Evolutionary conservation across 306 rosid species (phyloP).

Genomic region (Ormosia semicastrata): DNA sequence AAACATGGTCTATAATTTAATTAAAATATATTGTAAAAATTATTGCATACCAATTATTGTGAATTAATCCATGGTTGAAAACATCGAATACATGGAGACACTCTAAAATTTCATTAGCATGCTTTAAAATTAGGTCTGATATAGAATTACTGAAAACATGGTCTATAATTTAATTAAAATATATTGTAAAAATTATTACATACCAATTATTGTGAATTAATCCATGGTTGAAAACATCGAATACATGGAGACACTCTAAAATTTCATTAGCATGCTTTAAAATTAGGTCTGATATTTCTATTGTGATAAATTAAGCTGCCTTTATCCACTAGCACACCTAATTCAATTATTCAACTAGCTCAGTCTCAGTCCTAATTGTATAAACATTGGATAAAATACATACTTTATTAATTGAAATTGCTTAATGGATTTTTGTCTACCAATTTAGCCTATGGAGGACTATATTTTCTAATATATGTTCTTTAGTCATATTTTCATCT

Average conservation of each 20-base stretch:
- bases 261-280: background rate
- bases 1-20: background rate
- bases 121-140: background rate
- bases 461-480: too few relatives aligned
- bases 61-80: background rate
- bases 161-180: background rate
- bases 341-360: too few relatives aligned
- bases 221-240: background rate
- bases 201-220: background rate
- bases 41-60: background rate
- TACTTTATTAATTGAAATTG: too few relatives aligned
- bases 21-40: background rate
- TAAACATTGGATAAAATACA: too few relatives aligned
- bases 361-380: too few relatives aligned
- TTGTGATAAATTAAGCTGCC: background rate
- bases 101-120: background rate
- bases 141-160: background rate
- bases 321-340: background rate
- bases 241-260: background rate
- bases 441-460: too few relatives aligned
- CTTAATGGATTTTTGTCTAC: too few relatives aligned
- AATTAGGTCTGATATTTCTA: background rate
- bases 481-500: too few relatives aligned
- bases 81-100: background rate
- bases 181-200: background rate